Base-by-base conservation (phyloP, 345 rosid species). In the Erysimum cheiranthoides region DNA sequence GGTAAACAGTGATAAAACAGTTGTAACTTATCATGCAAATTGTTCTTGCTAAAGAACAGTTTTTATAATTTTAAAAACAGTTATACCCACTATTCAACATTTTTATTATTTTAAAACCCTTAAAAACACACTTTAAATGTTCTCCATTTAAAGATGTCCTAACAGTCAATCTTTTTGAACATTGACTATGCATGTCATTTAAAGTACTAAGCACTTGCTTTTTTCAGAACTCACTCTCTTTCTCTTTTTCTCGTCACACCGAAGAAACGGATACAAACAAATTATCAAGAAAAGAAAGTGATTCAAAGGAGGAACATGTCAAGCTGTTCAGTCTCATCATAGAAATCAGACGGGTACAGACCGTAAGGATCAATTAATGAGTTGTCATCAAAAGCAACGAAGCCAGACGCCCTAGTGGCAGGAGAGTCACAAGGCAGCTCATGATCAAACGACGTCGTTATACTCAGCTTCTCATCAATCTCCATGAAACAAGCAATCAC, bases 101-200 rank as follows among this genome's bases (percentile, higher is more conserved):
- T n/a, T n/a, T n/a, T n/a, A n/a, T n/a, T n/a, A n/a, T n/a, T n/a
- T n/a, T n/a, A n/a, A n/a, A n/a, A n/a, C n/a, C n/a, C n/a, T n/a
- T n/a, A n/a, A n/a, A n/a, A n/a, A n/a, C n/a, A n/a, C n/a, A n/a
- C n/a, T n/a, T n/a, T n/a, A n/a, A n/a, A n/a, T n/a, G n/a, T n/a
- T n/a, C n/a, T n/a, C n/a, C n/a, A n/a, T n/a, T n/a, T n/a, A n/a
- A n/a, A n/a, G n/a, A n/a, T n/a, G n/a, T n/a, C n/a, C n/a, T n/a
- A n/a, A 73, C 57, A 25, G 63, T 57, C 50, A 61, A 13, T 1
- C 7, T 40, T 35, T 5, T 8, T 21, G 67, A 66, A 67, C 64
- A 68, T 49, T 75, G 74, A 61, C 68, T 17, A 59, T 75, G 52
- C 68, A 68, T 57, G 74, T 75, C 68, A 66, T 18, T 66, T n/a